These are phyloP conservation scores for Chrysoporthe cubensis DNA, from an alignment of 2,329 filamentous ascomycete species.

Conservation along the genomic window DNA sequence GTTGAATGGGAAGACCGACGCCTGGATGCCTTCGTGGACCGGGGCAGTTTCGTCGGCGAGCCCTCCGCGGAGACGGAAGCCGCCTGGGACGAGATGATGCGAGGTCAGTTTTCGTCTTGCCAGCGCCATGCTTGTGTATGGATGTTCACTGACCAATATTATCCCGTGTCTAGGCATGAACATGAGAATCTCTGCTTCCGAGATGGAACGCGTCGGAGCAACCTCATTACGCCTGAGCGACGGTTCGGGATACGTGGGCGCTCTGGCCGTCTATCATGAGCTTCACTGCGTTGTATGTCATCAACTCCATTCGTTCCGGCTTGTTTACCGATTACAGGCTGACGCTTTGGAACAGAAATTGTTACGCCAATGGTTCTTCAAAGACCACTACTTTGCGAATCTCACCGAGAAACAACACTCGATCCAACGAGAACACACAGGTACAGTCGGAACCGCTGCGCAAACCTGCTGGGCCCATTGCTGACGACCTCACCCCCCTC, in stretches of 20 bases:
- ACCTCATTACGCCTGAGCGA: too few species aligned
- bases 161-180: too few species aligned
- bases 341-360: background rate
- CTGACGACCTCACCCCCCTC: background rate
- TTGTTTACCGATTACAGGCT: background rate
- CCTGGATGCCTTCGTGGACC: slow-evolving; percentile 7
- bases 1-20: slow-evolving; percentile 6
- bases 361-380: slow-evolving; percentile 2
- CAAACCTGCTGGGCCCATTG: background rate
- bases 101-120: background rate
- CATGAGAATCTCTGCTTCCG: too few species aligned
- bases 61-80: slow-evolving; percentile 3
- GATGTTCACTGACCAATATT: too few species aligned
- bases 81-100: slow-evolving; percentile 8
- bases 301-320: background rate
- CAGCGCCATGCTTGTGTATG: too few species aligned
- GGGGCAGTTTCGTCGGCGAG: slow-evolving; percentile 5
- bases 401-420: background rate
- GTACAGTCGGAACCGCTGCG: background rate
- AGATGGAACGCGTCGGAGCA: too few species aligned
- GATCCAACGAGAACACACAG: slow-evolving; percentile 9
- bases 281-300: slow-evolving; percentile 1
- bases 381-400: slow-evolving; percentile 1
- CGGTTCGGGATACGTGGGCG: too few species aligned
- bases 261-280: slow-evolving; percentile 6